Percentiles rank a stretch among this genome's conserved stretches.
These are phyloP conservation scores for Pseudopithomyces maydicus DNA, from an alignment of 2,329 filamentous ascomycete genomes.

Conservation along the genomic window DNA sequence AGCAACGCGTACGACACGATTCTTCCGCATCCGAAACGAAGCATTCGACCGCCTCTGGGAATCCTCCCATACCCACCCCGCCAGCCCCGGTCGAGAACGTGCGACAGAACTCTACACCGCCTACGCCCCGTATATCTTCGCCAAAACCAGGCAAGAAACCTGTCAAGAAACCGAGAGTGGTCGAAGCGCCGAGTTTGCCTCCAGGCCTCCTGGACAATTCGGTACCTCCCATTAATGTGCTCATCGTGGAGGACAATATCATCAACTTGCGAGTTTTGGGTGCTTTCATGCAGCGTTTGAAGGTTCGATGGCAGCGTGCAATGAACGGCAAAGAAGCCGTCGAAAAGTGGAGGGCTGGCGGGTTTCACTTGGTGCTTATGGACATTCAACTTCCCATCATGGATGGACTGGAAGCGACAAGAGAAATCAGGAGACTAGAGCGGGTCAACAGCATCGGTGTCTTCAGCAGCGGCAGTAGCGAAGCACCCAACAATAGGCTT, in stretches of 20 bases:
- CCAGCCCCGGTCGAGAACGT: constrained; percentile 52
- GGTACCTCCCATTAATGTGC: constrained; percentile 93
- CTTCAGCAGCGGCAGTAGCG: constrained; percentile 65
- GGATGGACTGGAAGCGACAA: constrained; percentile 92
- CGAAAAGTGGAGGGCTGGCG: constrained; percentile 87
- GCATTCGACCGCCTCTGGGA: constrained; percentile 42
- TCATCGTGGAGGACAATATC: constrained; percentile 98
- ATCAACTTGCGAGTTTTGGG: constrained; percentile 95
- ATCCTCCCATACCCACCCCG: constrained; percentile 62
- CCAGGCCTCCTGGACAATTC: constrained; percentile 72
- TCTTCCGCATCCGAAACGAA: constrained; percentile 51
- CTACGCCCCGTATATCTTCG: constrained; percentile 56
- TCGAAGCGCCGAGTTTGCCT: constrained; percentile 51
- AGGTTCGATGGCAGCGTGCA: constrained; percentile 96
- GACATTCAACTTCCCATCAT: constrained; percentile 97
- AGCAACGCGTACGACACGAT: constrained; percentile 44
- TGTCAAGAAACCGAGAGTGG: constrained; percentile 46
- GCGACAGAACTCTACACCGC: constrained; percentile 48
- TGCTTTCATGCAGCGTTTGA: constrained; percentile 92
- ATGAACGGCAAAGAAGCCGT: constrained; percentile 95
- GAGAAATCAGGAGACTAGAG: constrained; percentile 90
- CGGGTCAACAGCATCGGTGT: constrained; percentile 91
- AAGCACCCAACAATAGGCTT: constrained; percentile 37
- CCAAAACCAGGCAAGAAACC: constrained; percentile 57
- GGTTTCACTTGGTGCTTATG: constrained; percentile 97